Evolutionary conservation across 345 rosid species (phyloP).

Genomic region (Boechera divaricarpa): DNA sequence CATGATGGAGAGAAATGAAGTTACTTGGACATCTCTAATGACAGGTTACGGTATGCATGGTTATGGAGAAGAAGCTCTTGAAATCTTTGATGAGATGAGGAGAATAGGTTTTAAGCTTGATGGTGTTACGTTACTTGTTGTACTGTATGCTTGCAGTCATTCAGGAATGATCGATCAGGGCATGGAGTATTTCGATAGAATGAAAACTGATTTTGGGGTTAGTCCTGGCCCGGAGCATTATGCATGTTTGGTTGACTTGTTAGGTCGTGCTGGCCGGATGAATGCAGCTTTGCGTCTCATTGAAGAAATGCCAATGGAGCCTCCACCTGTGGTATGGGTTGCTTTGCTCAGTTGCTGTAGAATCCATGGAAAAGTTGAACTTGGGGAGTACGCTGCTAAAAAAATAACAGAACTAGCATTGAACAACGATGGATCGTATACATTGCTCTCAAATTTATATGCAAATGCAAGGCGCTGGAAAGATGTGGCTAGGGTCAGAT

Average conservation of each 20-base stretch:
- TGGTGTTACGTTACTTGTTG: conserved; percentile 69
- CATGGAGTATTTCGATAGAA: conserved; percentile 58
- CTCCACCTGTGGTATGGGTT: conserved; percentile 73
- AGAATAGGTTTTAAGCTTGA: conserved; percentile 63
- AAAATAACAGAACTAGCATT: conserved; percentile 56
- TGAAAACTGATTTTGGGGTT: conserved; percentile 62
- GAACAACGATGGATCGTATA: conserved; percentile 75
- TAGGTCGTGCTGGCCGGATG: conserved; percentile 79
- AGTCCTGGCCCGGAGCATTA: conserved; percentile 72
- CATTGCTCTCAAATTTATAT: conserved; percentile 78
- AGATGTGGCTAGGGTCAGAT: conserved; percentile 76
- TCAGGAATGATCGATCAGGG: conserved; percentile 84
- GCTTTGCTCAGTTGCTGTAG: conserved; percentile 80
- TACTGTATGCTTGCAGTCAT: conserved; percentile 90
- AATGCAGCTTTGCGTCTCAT: conserved; percentile 66
- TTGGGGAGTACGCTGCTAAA: conserved; percentile 75
- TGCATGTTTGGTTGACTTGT: conserved; percentile 84
- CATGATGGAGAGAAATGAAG: conserved; percentile 62
- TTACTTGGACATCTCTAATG: conserved; percentile 86
- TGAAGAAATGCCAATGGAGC: conserved; percentile 71
- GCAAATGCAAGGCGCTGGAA: conserved; percentile 87
- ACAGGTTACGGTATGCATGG: conserved; percentile 93
- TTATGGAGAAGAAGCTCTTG: conserved; percentile 66
- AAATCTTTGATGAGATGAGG: conserved; percentile 67
- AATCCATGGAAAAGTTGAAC: conserved; percentile 72